Evolutionary conservation across 352 stramenopile species (phyloP).

Genomic region (Phytophthora pisi): DNA sequence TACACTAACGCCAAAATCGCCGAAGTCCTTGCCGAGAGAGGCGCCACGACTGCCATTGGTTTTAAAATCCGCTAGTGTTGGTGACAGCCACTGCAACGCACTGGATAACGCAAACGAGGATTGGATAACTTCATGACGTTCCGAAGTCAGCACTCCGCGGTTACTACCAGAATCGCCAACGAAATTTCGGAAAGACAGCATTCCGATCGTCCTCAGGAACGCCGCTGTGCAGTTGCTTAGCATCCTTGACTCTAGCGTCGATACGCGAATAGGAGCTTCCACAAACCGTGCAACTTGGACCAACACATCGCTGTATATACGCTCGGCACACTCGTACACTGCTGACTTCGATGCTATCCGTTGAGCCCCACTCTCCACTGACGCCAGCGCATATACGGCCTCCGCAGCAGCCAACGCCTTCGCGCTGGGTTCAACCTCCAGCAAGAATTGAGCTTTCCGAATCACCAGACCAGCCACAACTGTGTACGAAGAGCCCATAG

Average conservation of each 20-base stretch:
- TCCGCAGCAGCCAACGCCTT: slow-evolving; percentile 73
- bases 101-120: slow-evolving; percentile 77
- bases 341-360: slow-evolving; percentile 52
- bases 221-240: slow-evolving; percentile 73
- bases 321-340: slow-evolving; percentile 79
- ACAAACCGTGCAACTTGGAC: slow-evolving; percentile 86
- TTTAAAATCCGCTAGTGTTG: slow-evolving; percentile 44
- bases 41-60: slow-evolving; percentile 27
- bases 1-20: slow-evolving; percentile 45
- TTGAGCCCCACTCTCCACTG: slow-evolving; percentile 41
- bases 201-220: slow-evolving; percentile 80
- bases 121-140: slow-evolving; percentile 64
- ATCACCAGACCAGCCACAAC: slow-evolving; percentile 83
- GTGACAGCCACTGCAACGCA: slow-evolving; percentile 78
- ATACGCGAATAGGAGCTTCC: slow-evolving; percentile 77
- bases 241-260: slow-evolving; percentile 74
- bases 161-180: slow-evolving; percentile 59
- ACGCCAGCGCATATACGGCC: slow-evolving; percentile 63
- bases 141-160: slow-evolving; percentile 41
- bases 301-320: slow-evolving; percentile 85
- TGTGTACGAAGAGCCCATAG: slow-evolving; percentile 84
- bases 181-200: slow-evolving; percentile 81
- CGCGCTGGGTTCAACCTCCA: slow-evolving; percentile 78
- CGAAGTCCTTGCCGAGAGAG: slow-evolving; percentile 48
- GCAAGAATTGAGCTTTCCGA: slow-evolving; percentile 84